phyloP scores from a whole-genome alignment of 2,329 filamentous ascomycete genomes.

The Xylaria sp. region DNA sequence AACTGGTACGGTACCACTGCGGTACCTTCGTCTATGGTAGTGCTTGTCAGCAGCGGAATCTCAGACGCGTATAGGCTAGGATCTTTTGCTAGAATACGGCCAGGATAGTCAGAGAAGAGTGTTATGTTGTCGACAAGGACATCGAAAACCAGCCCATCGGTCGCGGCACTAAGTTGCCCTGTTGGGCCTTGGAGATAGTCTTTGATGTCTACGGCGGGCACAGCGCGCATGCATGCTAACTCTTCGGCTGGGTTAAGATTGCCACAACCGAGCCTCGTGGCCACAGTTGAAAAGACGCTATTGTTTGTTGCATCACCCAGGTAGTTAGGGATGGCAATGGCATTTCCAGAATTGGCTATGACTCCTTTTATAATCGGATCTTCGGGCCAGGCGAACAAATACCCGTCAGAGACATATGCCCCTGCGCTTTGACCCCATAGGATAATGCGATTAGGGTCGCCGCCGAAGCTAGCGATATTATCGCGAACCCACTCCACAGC shows the following conservation, averaged over 20 bases:
- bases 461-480: neutral
- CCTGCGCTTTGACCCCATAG: neutral
- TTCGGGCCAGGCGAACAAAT: neutral
- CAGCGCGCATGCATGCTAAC: neutral
- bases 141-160: neutral
- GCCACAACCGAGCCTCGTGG: neutral
- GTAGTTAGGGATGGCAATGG: neutral
- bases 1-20: neutral
- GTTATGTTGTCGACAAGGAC: neutral
- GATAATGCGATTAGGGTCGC: neutral
- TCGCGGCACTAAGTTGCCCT: neutral
- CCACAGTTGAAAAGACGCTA: neutral
- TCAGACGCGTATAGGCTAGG: neutral
- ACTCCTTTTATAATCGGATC: neutral
- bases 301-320: neutral
- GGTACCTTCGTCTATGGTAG: neutral
- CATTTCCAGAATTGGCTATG: slow-evolving; percentile 1
- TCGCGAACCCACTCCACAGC: neutral
- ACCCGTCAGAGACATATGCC: slow-evolving; percentile 1
- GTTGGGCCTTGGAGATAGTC: neutral
- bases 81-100: neutral
- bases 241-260: neutral
- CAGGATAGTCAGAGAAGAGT: neutral
- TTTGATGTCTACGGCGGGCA: neutral
- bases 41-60: neutral